phyloP scores from a whole-genome alignment of 73 alveolate genomes.

The Urostyla sp. region DNA sequence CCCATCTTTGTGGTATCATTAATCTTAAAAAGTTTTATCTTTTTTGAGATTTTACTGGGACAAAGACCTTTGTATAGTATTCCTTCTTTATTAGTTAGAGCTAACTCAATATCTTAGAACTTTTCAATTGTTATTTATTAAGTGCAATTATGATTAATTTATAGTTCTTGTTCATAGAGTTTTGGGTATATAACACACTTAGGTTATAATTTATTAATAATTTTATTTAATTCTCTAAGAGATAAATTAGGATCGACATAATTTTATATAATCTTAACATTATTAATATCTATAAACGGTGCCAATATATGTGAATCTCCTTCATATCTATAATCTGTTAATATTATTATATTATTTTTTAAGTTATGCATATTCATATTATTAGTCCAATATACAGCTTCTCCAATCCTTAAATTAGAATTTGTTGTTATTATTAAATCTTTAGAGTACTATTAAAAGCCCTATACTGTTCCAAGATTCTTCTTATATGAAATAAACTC shows the following conservation, averaged over 20 bases:
- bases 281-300: constrained; percentile 11
- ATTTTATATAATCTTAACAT: constrained; percentile 6
- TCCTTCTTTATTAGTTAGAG: too few species aligned
- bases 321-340: constrained; percentile 10
- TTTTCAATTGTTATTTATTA: too few species aligned
- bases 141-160: too few species aligned
- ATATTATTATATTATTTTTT: background rate
- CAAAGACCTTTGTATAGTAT: too few species aligned
- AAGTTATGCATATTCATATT: constrained; percentile 17
- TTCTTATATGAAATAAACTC: constrained; percentile 9
- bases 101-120: too few species aligned
- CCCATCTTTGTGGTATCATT: too few species aligned
- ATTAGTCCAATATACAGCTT: constrained; percentile 28
- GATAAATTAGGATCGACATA: constrained; percentile 33
- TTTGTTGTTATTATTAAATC: constrained; percentile 15
- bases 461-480: constrained; percentile 7
- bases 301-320: constrained; percentile 10
- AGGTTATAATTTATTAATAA: background rate
- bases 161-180: too few species aligned
- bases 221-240: too few species aligned
- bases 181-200: too few species aligned
- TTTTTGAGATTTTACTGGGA: too few species aligned
- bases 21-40: too few species aligned
- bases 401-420: constrained; percentile 42
- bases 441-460: background rate